Base-by-base conservation (phyloP, 1,284 basidiomycete genomes). In the Microbotryum silenes-acaulis region DNA sequence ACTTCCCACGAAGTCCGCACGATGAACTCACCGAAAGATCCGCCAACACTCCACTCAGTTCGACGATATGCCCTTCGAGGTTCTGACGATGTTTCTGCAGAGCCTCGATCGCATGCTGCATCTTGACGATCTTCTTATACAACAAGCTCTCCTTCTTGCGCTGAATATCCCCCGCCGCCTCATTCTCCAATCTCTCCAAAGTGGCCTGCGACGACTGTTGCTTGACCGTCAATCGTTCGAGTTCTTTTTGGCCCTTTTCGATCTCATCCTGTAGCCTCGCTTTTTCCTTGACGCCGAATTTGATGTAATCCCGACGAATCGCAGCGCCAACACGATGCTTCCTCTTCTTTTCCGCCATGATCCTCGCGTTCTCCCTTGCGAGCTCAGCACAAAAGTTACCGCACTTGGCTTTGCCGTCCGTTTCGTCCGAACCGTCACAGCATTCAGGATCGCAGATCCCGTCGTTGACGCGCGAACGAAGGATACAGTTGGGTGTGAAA, bases 361-460 rank as follows among this genome's bases (percentile, higher is more conserved):
- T 81, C 73, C 82, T 82, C 63, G 84, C 78, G 75, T 89, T 83
- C 51, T 75, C 83, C 62, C 83, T 82, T 1, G 91, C 90, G 46
- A 89, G 80, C 71, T 87, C 82, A 53, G 81, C 81, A 74, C 94
- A 99, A 6, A 77, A 77, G 74, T 97, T 85, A 23, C 82, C 79
- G 73, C 94, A 99, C 14, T 86, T 79, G 6, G 70, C 57, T 55
- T 75, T 74, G 25, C 90, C 90, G 9, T 82, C 74, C 6, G 77
- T 79, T 76, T 99, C 94, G 74, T 99, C 94, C 0, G 90, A 90
- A n/a, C 96, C 96, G 73, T 99, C 94, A 74, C 94, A 98, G 74
- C 96, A 99, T 73, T 92, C 85, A 3, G 83, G 81, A 72, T 98
- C 93, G 74, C 94, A 98, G 45, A 97, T 80, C 3, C 94, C 94